These are phyloP conservation scores for Colletotrichum horii DNA, from an alignment of 2,329 filamentous ascomycete genomes.

Conservation along the genomic window DNA sequence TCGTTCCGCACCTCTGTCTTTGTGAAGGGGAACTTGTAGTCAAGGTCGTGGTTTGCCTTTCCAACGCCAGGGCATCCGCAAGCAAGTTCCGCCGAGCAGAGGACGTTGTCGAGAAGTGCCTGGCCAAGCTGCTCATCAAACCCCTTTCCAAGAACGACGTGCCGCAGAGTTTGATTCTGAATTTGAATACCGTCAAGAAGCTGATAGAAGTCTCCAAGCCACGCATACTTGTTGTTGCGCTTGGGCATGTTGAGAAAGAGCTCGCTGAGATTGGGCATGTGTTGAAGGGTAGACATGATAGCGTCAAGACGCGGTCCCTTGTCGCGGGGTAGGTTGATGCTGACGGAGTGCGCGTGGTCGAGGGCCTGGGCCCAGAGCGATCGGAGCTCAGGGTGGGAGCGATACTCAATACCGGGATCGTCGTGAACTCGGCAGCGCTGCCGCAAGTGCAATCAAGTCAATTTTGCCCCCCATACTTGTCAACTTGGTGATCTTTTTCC, in stretches of 20 bases:
- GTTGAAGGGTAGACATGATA: rapidly evolving
- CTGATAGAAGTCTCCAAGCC: background rate
- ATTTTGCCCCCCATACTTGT: too few relatives aligned
- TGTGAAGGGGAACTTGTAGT: background rate
- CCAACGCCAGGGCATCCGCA: background rate
- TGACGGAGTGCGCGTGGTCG: background rate
- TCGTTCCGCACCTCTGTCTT: background rate
- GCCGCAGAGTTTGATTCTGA: background rate
- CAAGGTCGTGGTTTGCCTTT: background rate
- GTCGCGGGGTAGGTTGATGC: background rate
- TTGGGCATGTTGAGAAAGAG: background rate
- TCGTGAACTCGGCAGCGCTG: background rate
- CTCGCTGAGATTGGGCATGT: background rate
- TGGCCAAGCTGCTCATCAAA: background rate
- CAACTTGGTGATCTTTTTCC: too few relatives aligned
- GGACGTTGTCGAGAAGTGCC: background rate
- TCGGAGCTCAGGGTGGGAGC: background rate
- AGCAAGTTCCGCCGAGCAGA: background rate
- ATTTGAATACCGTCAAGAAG: background rate
- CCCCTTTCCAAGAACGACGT: background rate
- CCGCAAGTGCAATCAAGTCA: too few relatives aligned
- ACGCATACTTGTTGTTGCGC: background rate
- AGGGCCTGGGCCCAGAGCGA: background rate
- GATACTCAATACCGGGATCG: background rate
- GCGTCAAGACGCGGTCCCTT: too few relatives aligned